Base-by-base conservation (phyloP, 768 basidiomycete genomes). In the Leucosporidium scottii region DNA sequence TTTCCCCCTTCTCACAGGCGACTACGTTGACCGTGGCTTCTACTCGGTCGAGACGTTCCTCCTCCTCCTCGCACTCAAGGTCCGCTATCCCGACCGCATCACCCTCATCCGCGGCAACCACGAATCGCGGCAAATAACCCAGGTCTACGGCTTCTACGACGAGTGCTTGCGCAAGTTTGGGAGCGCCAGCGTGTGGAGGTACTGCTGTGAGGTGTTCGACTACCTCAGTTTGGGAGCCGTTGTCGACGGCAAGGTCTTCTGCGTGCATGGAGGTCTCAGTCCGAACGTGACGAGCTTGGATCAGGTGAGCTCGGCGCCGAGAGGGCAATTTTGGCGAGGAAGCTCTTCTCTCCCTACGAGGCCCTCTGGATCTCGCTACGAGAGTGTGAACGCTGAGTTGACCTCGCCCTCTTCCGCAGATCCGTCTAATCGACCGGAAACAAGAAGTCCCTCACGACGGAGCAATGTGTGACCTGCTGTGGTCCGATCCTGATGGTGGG, bases 371-470 rank as follows among this genome's bases (percentile, higher is more conserved):
- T 8, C 6, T 23, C 30, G 20, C 39, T 15, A 34, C 36, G 30
- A 58, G 34, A 23, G 9, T 9, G 7, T 6, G 13, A 23, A 23
- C 2, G 28, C 36, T n/a, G 12, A 39, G 21, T 44, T 15, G 39
- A 44, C 39, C 36, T 51, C 61, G 17, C 25, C 49, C 34, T 36
- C 28, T 17, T 60, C 28, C 36, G 20, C 73, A 83, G 93, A 97
- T 98, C 74, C 88, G 94, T 60, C 83, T 87, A 48, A 94, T 98
- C 74, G 93, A 97, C 81, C 81, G 94, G 44, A 93, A 93, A 78
- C 92, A 94, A 78, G 94, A 98, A 77, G 94, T 98, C 28, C 94
- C 94, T 31, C 94, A 98, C 78, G 94, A 98, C 76, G 94, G 94
- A 18, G 87, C 93, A 12, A 97, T 98, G 94, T 98, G 94, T 76